Evolutionary conservation across 2,329 filamentous ascomycete species (phyloP).

Genomic region (Purpureocillium takamizusanense): DNA sequence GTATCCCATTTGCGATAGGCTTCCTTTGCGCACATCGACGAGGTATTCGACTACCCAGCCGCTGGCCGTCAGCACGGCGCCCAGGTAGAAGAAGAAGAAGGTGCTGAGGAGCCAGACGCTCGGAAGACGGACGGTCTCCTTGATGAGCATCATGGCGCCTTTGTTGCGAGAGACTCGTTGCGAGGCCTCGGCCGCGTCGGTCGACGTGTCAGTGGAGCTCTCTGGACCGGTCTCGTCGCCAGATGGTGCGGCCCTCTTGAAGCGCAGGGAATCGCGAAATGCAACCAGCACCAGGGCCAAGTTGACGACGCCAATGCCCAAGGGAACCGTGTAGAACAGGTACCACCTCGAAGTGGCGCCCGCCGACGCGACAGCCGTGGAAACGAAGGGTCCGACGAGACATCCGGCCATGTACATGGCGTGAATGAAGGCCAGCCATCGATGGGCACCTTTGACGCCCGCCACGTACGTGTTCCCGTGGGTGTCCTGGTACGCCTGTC

Average conservation of each 20-base stretch:
- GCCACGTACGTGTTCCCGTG: too few relatives aligned
- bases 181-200: too few relatives aligned
- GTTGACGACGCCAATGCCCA: constrained; percentile 44
- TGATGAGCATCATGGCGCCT: constrained; percentile 31
- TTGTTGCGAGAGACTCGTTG: too few relatives aligned
- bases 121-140: constrained; percentile 30
- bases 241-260: constrained; percentile 11
- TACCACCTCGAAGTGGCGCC: constrained; percentile 33
- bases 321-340: constrained; percentile 46
- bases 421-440: constrained; percentile 56
- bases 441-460: constrained; percentile 29
- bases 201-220: too few relatives aligned
- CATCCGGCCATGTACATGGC: constrained; percentile 52
- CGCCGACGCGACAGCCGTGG: constrained; percentile 37
- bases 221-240: constrained; percentile 13
- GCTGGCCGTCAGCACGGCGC: constrained; percentile 42
- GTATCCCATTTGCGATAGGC: constrained; percentile 50
- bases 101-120: constrained; percentile 49
- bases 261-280: constrained; percentile 37
- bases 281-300: constrained; percentile 34
- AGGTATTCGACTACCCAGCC: constrained; percentile 61
- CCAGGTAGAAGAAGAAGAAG: constrained; percentile 57
- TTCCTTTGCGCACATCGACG: constrained; percentile 47
- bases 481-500: constrained; percentile 52
- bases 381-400: constrained; percentile 46